A percentile compares a stretch with the other conserved stretches of the same genome.
Evolutionary conservation across 768 basidiomycete genomes (phyloP).

Genomic region (Cubamyces lactineus): DNA sequence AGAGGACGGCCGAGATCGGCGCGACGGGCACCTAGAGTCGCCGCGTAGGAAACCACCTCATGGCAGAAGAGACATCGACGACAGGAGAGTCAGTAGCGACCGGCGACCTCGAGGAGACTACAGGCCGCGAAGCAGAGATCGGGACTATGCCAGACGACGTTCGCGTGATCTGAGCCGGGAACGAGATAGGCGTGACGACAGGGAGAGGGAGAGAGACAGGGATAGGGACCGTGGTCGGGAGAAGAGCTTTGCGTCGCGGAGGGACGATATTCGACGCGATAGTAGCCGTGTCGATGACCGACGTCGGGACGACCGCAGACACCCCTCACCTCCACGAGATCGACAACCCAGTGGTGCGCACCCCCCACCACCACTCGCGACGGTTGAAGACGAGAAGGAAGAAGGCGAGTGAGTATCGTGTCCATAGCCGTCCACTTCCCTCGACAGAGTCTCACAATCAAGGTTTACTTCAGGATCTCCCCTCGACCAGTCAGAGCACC

Average conservation of each 20-base stretch:
- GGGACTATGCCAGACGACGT: conserved; percentile 37
- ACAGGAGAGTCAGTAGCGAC: conserved; percentile 37
- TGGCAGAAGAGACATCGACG: conserved; percentile 40
- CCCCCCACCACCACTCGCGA: conserved; percentile 11
- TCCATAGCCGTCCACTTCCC: conserved; percentile 3
- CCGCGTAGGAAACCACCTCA: conserved; percentile 33
- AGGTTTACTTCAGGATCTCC: conserved; percentile 57
- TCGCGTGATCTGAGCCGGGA: conserved; percentile 36
- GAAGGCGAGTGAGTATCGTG: conserved; percentile 90
- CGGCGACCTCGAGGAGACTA: conserved; percentile 34
- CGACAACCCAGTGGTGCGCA: conserved; percentile 16
- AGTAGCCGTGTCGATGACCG: conserved; percentile 14
- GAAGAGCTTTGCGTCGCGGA: conserved; percentile 31
- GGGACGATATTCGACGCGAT: conserved; percentile 35
- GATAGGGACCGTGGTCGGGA: conserved; percentile 35
- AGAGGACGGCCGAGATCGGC: conserved; percentile 66
- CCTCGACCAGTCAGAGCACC: conserved; percentile 46
- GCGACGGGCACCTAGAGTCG: conserved; percentile 63
- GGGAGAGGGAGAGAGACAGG: conserved; percentile 37
- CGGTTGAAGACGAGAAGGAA: conserved; percentile 66
- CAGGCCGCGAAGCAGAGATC: conserved; percentile 39
- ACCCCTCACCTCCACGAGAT: conserved; percentile 20
- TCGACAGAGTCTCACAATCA: conserved; percentile 1
- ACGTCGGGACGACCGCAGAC: conserved; percentile 21
- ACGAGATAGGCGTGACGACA: conserved; percentile 43